Conservation (phyloP, 805 yeast genomes). For the Yamadazyma endophytica region DNA sequence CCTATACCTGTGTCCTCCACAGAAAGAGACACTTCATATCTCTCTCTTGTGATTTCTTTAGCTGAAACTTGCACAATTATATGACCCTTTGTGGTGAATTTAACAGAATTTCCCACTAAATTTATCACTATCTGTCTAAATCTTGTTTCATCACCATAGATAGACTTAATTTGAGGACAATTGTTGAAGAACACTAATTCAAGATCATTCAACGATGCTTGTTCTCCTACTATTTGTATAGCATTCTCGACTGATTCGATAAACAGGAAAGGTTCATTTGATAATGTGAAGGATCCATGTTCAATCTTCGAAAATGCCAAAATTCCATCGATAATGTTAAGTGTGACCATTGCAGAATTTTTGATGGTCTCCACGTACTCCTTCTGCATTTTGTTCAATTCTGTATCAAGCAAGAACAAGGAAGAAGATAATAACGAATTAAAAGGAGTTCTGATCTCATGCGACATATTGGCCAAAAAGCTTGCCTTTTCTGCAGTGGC, state of each 20-base stretch:
- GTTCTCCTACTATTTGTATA: conserved; percentile 45
- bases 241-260: conserved; percentile 45
- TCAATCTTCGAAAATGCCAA: conserved; percentile 53
- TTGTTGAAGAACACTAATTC: conserved; percentile 43
- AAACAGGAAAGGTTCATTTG: conserved; percentile 40
- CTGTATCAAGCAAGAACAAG: conserved; percentile 46
- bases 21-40: conserved; percentile 35
- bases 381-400: conserved; percentile 37
- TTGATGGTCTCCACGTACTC: conserved; percentile 52
- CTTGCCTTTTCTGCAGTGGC: conserved; percentile 54
- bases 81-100: conserved; percentile 44
- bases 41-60: conserved; percentile 19
- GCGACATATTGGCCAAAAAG: conserved; percentile 53
- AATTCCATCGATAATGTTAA: conserved; percentile 51
- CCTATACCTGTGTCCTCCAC: conserved; percentile 55
- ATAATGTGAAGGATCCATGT: conserved; percentile 48
- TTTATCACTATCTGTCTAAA: conserved; percentile 50
- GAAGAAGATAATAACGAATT: conserved; percentile 48
- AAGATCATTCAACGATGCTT: conserved; percentile 39
- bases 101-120: conserved; percentile 51
- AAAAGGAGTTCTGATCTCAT: conserved; percentile 54
- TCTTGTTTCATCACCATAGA: conserved; percentile 47
- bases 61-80: conserved; percentile 34
- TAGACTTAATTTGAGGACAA: conserved; percentile 33
- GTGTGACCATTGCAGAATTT: conserved; percentile 47